Evolutionary conservation across 2,329 filamentous ascomycete genomes (phyloP), one percentile per base, ranked within the genome.

Genomic region (Sclerotinia glacialis): DNA sequence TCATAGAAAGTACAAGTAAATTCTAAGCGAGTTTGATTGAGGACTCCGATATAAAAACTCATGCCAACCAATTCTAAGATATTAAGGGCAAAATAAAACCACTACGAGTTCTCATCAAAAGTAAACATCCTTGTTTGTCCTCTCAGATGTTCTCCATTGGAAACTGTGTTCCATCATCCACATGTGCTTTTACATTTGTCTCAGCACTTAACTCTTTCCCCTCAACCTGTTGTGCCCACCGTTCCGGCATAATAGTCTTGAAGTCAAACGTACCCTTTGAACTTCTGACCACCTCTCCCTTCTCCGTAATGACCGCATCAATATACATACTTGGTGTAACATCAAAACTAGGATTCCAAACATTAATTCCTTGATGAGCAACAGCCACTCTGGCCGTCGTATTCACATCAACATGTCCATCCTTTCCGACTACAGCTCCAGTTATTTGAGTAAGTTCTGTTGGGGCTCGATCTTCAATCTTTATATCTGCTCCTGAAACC

Each of bases 301-400:
- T 87, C 79, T 99, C 95, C 0, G 95, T 99, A 70, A 98, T 91
- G 67, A 99, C 90, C 2, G 91, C 93, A 78, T 99, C 95, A 71
- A 99, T 97, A 64, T 97, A 80, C 69, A 87, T 86, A 47, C 90
- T 87, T 0, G 95, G 94, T 12, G 95, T 99, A 44, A 99, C 91
- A 75, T 99, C 95, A 76, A 99, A 99, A 0, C 93, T 91, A 42
- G 95, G 95, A 77, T 99, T 99, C 93, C 95, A 99, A 11, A 98
- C 93, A 50, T 85, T 82, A 69, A 98, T 93, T 2, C 87, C 86
- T 75, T 84, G 81, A 70, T 89, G 84, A 0, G 94, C 94, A 62
- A 92, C 94, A 52, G 90, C 92, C 42, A 98, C 86, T 16, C 89
- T 86, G 66, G 89, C 89, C 23, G 87, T 87, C 61, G 82, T 81